Percentiles rank a stretch among this genome's conserved stretches.
These are phyloP conservation scores for Zangia roseola DNA, from an alignment of 768 basidiomycete species.

Conservation along the genomic window DNA sequence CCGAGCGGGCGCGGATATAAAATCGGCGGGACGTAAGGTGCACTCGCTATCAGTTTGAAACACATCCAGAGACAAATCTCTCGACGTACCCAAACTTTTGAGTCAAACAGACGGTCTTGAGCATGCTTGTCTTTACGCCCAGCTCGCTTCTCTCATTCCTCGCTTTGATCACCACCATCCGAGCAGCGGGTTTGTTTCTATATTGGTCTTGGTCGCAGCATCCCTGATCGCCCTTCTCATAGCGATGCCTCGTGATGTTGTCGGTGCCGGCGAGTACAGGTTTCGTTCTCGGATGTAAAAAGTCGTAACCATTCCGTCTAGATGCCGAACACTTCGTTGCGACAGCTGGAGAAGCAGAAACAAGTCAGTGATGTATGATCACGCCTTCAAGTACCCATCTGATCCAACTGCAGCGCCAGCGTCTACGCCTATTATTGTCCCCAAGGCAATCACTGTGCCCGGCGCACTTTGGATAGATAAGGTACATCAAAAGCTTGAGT, in stretches of 20 bases:
- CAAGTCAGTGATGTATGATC: conserved; percentile 6
- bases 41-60: neutral
- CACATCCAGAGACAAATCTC: no score
- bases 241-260: neutral
- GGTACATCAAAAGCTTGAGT: conserved; percentile 13
- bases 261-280: conserved; percentile 1
- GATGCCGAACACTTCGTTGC: neutral
- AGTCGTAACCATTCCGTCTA: neutral
- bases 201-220: neutral
- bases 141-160: conserved; percentile 13
- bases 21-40: conserved; percentile 3
- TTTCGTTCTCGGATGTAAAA: neutral
- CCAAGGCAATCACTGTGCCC: neutral
- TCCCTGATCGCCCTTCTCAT: neutral
- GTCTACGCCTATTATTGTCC: neutral
- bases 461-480: conserved; percentile 7
- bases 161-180: conserved; percentile 4
- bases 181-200: conserved; percentile 7
- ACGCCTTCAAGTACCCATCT: neutral
- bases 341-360: neutral
- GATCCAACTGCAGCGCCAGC: neutral
- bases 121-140: conserved; percentile 14
- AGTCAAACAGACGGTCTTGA: neutral
- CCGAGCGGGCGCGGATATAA: conserved; percentile 3
- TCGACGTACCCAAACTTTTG: no score